Conservation (phyloP, 2,329 filamentous ascomycete species). For the Chrysoporthe puriensis region DNA sequence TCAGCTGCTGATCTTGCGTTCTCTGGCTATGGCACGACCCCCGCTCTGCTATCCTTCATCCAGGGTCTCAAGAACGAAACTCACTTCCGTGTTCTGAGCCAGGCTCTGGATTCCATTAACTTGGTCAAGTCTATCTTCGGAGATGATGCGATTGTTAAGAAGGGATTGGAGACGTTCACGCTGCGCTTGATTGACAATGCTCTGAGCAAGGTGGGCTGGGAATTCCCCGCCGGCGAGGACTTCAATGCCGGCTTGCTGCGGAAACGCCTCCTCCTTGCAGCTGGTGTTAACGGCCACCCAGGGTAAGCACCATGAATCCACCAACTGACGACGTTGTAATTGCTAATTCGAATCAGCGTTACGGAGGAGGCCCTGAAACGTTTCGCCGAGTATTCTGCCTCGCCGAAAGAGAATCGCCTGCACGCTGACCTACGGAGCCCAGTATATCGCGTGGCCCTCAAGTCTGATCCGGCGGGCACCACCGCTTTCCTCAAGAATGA, state of each 20-base stretch:
- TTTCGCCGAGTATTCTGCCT: conserved; percentile 78
- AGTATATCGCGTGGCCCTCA: conserved; percentile 79
- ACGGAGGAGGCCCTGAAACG: conserved; percentile 75
- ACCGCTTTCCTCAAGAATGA: conserved; percentile 82
- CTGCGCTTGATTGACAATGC: conserved; percentile 76
- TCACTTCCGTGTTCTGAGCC: conserved; percentile 87
- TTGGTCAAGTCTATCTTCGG: conserved; percentile 85
- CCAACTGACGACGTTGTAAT: conserved; percentile 17
- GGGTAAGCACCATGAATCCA: conserved; percentile 52
- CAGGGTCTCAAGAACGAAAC: conserved; percentile 82
- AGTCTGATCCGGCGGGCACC: conserved; percentile 66
- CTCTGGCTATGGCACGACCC: conserved; percentile 81
- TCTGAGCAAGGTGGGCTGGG: conserved; percentile 82
- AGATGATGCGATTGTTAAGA: conserved; percentile 71
- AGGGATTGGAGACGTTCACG: conserved; percentile 77
- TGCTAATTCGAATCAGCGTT: conserved; percentile 51
- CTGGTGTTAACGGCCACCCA: conserved; percentile 76
- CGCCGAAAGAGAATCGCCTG: conserved; percentile 69
- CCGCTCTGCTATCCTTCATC: conserved; percentile 80
- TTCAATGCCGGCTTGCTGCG: conserved; percentile 83
- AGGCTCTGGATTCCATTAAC: conserved; percentile 76
- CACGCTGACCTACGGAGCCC: conserved; percentile 80
- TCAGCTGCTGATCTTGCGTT: conserved; percentile 89
- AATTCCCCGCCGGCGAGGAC: conserved; percentile 76
- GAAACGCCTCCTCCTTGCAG: conserved; percentile 76